Evolutionary conservation across 805 yeast genomes (phyloP).

Genomic region (Tetrapisispora namnaoensis): DNA sequence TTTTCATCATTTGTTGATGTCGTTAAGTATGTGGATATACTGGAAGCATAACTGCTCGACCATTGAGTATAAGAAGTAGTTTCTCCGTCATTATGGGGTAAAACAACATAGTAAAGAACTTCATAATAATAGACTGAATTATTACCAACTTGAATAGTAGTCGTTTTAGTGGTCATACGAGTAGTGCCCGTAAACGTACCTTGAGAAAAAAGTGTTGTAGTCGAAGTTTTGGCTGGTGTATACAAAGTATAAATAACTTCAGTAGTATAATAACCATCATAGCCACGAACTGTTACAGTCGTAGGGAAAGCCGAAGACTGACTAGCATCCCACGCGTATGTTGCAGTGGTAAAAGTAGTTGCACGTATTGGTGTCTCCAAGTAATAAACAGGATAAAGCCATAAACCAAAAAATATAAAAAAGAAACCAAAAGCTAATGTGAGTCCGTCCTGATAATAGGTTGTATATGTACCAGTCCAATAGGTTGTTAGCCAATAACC

Average conservation of each 20-base stretch:
- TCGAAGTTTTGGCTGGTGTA: neutral
- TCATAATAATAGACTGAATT: neutral
- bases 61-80: neutral
- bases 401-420: neutral
- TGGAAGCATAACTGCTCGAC: neutral
- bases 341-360: neutral
- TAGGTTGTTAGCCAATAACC: neutral
- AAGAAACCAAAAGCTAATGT: neutral
- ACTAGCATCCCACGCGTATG: neutral
- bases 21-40: neutral
- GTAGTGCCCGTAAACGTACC: neutral
- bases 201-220: neutral
- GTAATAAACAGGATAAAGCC: neutral
- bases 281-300: neutral
- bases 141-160: neutral
- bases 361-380: neutral
- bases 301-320: too few relatives aligned
- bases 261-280: neutral
- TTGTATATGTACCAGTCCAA: neutral
- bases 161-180: neutral
- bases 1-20: neutral
- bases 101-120: neutral
- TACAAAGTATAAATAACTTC: neutral
- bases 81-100: neutral
- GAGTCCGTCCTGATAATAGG: neutral